phyloP scores from a whole-genome alignment of 1,284 basidiomycete genomes.

The Marasmius tenuissimus region DNA sequence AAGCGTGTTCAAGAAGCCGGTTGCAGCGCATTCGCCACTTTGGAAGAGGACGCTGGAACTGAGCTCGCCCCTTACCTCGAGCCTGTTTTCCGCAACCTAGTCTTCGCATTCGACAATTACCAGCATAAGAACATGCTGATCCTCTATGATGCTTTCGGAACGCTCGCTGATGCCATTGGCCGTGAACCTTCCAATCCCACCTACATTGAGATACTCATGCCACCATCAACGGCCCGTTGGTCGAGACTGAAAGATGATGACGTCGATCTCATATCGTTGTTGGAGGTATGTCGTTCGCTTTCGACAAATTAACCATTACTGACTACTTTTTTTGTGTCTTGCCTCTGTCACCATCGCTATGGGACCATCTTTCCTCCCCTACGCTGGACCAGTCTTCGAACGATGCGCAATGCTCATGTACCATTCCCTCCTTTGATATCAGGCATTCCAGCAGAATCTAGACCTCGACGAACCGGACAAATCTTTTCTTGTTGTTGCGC shows the following conservation, averaged over 20 bases:
- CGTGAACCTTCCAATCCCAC: conserved; percentile 81
- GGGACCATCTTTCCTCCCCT: conserved; percentile 87
- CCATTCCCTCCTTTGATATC: conserved; percentile 78
- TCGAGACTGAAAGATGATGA: conserved; percentile 87
- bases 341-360: conserved; percentile 98
- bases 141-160: conserved; percentile 97
- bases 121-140: conserved; percentile 99
- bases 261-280: conserved; percentile 89
- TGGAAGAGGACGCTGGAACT: conserved; percentile 95
- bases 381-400: conserved; percentile 91
- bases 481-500: conserved; percentile 94
- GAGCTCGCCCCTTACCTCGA: conserved; percentile 93
- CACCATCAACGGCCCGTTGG: conserved; percentile 91
- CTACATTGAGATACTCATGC: conserved; percentile 96
- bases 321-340: conserved; percentile 67
- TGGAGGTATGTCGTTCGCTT: conserved; percentile 64
- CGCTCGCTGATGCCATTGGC: conserved; percentile 95
- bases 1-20: conserved; percentile 99
- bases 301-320: conserved; percentile 7
- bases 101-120: conserved; percentile 96
- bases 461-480: conserved; percentile 92
- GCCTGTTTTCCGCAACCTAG: conserved; percentile 92
- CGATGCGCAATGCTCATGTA: conserved; percentile 90
- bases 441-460: conserved; percentile 80
- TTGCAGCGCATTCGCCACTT: conserved; percentile 96